Conservation (phyloP, 2,329 filamentous ascomycete species). For the Xylariaceae sp. region DNA sequence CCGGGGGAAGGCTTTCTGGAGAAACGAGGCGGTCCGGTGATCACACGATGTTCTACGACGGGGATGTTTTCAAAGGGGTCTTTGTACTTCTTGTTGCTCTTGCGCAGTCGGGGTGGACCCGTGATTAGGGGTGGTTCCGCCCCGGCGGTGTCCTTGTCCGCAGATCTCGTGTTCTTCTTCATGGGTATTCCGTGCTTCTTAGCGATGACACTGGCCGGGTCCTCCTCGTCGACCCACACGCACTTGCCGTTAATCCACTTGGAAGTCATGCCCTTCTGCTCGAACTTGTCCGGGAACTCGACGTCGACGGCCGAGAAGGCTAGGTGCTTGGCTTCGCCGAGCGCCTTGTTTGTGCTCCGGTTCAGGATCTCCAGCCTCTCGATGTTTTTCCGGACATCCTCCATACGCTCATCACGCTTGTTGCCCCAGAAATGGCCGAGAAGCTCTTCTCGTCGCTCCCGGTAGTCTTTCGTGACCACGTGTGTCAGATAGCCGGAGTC, state of each 20-base stretch:
- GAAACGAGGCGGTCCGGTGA: constrained; percentile 8
- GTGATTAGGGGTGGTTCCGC: neutral
- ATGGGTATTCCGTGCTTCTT: neutral
- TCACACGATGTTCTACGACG: neutral
- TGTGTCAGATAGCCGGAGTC: constrained; percentile 34
- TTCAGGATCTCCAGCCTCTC: neutral
- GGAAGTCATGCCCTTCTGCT: neutral
- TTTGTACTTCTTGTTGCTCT: constrained; percentile 6
- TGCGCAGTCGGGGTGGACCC: constrained; percentile 10
- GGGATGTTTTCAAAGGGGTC: neutral
- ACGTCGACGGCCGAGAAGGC: constrained; percentile 1
- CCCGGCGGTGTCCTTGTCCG: neutral
- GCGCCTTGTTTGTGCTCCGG: neutral
- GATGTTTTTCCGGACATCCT: constrained; percentile 1
- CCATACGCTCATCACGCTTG: neutral
- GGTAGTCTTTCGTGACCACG: constrained; percentile 24
- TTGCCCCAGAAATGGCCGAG: constrained; percentile 32
- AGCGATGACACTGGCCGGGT: neutral
- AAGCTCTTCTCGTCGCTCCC: constrained; percentile 7
- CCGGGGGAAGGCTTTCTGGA: constrained; percentile 11
- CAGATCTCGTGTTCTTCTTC: neutral
- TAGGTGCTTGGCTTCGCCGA: constrained; percentile 2
- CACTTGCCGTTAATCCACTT: constrained; percentile 22
- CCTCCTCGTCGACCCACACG: constrained; percentile 14
- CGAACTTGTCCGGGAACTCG: constrained; percentile 6